phyloP scores from a whole-genome alignment of 257 asterid species.

The Solanum etuberosum region DNA sequence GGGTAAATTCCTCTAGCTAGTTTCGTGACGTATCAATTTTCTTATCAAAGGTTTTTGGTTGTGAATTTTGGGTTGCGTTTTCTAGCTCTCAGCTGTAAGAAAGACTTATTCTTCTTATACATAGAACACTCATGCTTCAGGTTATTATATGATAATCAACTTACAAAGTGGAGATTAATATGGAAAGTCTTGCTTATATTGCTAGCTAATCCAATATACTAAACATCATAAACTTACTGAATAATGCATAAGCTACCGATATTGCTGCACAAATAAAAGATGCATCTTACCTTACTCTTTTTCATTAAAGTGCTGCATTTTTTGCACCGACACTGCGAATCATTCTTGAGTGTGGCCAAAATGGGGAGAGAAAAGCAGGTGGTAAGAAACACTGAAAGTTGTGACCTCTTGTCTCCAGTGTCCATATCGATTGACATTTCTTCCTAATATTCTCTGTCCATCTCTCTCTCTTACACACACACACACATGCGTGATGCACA shows the following conservation, averaged over 20 bases:
- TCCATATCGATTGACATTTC: background rate
- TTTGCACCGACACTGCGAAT: background rate
- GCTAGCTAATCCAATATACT: background rate
- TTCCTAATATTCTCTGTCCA: background rate
- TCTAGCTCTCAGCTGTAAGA: background rate
- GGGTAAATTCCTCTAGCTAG: constrained; percentile 43
- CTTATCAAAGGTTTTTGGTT: background rate
- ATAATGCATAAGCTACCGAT: background rate
- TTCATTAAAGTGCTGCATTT: background rate
- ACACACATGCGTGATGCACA: background rate
- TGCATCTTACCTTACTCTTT: background rate
- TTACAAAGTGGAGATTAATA: background rate
- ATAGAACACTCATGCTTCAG: background rate
- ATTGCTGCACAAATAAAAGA: background rate
- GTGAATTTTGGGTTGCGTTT: background rate
- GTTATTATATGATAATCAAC: background rate
- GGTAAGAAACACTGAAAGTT: background rate
- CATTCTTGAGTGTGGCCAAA: background rate
- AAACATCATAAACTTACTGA: background rate
- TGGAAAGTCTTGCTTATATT: background rate
- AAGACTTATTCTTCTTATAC: background rate
- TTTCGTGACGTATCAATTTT: background rate
- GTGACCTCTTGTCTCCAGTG: background rate
- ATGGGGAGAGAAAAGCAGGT: background rate
- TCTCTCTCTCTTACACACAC: background rate